Conservation (phyloP, 2,329 filamentous ascomycete species). For the Xylariales sp. region DNA sequence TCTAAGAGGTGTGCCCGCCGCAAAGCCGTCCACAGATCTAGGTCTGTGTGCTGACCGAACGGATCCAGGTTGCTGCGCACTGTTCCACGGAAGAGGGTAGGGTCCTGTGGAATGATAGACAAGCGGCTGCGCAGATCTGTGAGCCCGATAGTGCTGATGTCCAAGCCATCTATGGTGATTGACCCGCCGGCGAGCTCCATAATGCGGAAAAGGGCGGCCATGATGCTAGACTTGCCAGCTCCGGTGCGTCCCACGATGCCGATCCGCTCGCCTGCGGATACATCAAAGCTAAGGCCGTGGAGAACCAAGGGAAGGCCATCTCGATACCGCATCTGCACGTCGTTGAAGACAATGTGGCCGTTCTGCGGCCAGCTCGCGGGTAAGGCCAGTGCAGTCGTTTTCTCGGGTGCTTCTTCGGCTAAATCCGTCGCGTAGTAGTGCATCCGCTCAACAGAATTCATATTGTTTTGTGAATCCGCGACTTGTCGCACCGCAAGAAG, state of each 20-base stretch:
- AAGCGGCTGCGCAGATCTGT: constrained; percentile 69
- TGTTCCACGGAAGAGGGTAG: constrained; percentile 67
- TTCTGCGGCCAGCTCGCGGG: neutral
- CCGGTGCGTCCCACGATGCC: constrained; percentile 73
- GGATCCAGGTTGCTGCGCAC: constrained; percentile 71
- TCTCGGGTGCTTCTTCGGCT: neutral
- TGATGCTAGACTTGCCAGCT: constrained; percentile 71
- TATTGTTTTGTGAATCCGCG: constrained; percentile 94
- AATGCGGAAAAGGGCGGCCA: constrained; percentile 66
- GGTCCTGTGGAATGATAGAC: constrained; percentile 74
- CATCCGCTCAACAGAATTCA: constrained; percentile 81
- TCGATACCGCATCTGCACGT: constrained; percentile 14
- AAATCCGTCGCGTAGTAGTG: too few relatives aligned
- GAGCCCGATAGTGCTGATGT: constrained; percentile 65
- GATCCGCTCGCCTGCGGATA: constrained; percentile 66
- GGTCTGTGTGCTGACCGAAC: constrained; percentile 66
- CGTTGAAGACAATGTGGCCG: neutral
- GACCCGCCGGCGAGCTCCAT: constrained; percentile 67
- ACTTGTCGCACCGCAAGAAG: constrained; percentile 93
- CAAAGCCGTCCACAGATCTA: neutral
- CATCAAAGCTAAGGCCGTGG: constrained; percentile 61
- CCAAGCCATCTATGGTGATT: constrained; percentile 66
- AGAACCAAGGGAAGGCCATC: constrained; percentile 61
- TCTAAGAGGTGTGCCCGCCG: neutral
- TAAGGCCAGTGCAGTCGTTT: neutral